These are phyloP conservation scores for Xylaria sp. DNA, from an alignment of 2,329 filamentous ascomycete genomes.

Conservation along the genomic window DNA sequence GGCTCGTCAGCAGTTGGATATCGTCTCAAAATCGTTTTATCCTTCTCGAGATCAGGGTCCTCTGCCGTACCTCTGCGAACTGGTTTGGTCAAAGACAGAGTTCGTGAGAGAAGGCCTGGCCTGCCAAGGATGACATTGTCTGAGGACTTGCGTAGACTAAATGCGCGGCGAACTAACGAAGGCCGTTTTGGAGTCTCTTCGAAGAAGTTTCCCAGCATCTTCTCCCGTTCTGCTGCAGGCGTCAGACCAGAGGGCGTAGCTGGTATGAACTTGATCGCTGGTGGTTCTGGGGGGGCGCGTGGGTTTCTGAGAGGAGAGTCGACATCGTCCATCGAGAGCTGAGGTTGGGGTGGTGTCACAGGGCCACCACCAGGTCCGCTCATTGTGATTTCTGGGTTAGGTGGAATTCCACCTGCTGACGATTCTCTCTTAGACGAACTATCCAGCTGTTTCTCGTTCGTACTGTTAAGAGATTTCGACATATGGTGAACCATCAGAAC, in stretches of 20 bases:
- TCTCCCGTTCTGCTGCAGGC: conserved; percentile 63
- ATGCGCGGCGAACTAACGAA: conserved; percentile 65
- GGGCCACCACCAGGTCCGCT: conserved; percentile 56
- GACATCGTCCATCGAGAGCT: conserved; percentile 62
- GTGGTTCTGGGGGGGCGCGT: conserved; percentile 65
- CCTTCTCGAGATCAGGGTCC: conserved; percentile 44
- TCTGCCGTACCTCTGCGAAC: conserved; percentile 49
- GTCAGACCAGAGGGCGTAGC: conserved; percentile 71
- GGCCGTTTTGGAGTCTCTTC: conserved; percentile 61
- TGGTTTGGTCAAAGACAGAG: conserved; percentile 64
- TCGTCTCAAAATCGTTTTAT: conserved; percentile 46
- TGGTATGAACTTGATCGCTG: conserved; percentile 69
- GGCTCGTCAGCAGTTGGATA: conserved; percentile 58
- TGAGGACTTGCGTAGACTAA: conserved; percentile 62
- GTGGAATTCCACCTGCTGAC: conserved; percentile 31
- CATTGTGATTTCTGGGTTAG: conserved; percentile 53
- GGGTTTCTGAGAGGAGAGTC: conserved; percentile 73
- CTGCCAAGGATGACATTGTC: conserved; percentile 57
- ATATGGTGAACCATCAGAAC: conserved; percentile 69
- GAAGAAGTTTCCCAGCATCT: conserved; percentile 65
- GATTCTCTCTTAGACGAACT: conserved; percentile 39
- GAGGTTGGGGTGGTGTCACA: conserved; percentile 64
- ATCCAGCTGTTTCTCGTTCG: conserved; percentile 51
- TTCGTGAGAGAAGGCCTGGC: conserved; percentile 60
- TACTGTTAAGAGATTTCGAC: conserved; percentile 60